Base-by-base conservation (phyloP, 2,329 filamentous ascomycete genomes). In the Coccinonectria pachysandricola region DNA sequence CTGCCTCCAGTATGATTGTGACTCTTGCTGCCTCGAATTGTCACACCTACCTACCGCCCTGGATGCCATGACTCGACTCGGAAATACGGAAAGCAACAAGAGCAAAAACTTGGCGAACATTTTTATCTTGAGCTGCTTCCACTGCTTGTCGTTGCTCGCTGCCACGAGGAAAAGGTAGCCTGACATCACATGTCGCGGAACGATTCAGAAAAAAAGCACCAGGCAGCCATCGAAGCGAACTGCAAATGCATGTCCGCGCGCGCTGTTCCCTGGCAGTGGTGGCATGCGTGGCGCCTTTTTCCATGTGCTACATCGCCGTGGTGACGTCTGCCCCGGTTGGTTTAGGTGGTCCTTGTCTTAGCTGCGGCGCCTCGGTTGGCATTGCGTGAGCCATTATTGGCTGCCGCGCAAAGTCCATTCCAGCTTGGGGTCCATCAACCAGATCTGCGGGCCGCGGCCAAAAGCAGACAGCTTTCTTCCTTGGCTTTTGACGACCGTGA, bases 321-420 rank as follows among this genome's bases (percentile, higher is more conserved):
- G 42, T 44, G 40, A 45, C 42, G 42, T 45, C 38, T 28, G 32
- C 27, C 23, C 32, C 25, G 23, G 32, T 31, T 30, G 39, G 21
- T 20, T 36, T 32, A 18, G 26, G 26, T 34, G 32, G 19, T 37
- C 36, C 29, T 29, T 41, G 37, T 43, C 39, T 40, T 45, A 45
- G 42, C 41, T 35, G 41, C 42, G 41, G 13, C 37, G 25, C 26
- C 17, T 35, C n/a, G 31, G 37, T 45, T 45, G 35, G 23, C 34
- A 43, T 45, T 44, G 34, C 31, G 24, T 26, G 24, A 17, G 19
- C 30, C 31, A 35, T 43, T 32, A 45, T 45, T 45, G 42, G 42
- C 32, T 24, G 27, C 19, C 23, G 26, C 26, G 27, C 23, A 24
- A 16, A 25, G 27, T 32, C 26, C 37, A 33, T 31, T 26, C 38